Percentiles rank a stretch among this genome's conserved stretches.
These are phyloP conservation scores for Naumovozyma baii DNA, from an alignment of 805 yeast species.

Conservation along the genomic window DNA sequence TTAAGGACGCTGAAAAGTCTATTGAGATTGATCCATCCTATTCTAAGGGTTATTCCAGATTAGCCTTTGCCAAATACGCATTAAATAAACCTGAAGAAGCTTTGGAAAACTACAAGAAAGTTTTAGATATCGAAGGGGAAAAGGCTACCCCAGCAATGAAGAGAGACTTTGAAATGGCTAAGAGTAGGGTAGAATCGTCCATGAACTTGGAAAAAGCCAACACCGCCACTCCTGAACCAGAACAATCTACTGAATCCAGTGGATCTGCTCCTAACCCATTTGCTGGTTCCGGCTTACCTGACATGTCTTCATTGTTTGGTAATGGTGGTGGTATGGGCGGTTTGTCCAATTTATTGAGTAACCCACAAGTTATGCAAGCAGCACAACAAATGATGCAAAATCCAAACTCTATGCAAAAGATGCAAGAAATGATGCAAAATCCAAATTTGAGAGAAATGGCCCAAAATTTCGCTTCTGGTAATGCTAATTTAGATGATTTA, in stretches of 20 bases:
- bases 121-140: conserved; percentile 80
- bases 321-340: conserved; percentile 54
- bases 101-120: conserved; percentile 80
- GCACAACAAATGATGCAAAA: conserved; percentile 83
- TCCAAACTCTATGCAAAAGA: conserved; percentile 62
- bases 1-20: conserved; percentile 75
- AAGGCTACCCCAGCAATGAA: conserved; percentile 80
- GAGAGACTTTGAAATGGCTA: conserved; percentile 89
- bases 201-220: conserved; percentile 33
- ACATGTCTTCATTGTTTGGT: conserved; percentile 60
- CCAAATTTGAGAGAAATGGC: conserved; percentile 84
- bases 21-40: conserved; percentile 67
- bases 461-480: conserved; percentile 59
- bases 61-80: conserved; percentile 92
- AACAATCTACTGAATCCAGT: conserved; percentile 13
- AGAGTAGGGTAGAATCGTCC: conserved; percentile 74
- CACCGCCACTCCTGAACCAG: conserved; percentile 16
- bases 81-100: conserved; percentile 86
- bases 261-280: conserved; percentile 22
- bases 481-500: conserved; percentile 54
- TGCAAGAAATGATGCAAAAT: conserved; percentile 64
- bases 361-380: conserved; percentile 87
- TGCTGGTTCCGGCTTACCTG: conserved; percentile 54
- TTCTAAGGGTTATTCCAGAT: conserved; percentile 88
- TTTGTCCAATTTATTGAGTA: conserved; percentile 62